Base-by-base conservation (phyloP, 2,329 filamentous ascomycete genomes). In the Ilyonectria robusta region DNA sequence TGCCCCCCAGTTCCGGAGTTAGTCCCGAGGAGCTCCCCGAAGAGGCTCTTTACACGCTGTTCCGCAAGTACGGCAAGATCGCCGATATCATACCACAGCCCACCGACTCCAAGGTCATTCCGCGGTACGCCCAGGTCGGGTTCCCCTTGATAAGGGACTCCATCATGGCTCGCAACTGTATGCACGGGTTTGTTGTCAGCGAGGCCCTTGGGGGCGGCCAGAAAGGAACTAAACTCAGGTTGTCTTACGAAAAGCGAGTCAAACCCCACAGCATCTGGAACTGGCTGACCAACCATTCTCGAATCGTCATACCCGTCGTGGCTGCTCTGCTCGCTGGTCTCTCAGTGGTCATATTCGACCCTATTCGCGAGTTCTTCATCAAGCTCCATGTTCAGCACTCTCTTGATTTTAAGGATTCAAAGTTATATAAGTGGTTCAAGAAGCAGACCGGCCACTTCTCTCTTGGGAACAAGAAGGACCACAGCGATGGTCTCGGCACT, bases 351-450 rank as follows among this genome's bases (percentile, higher is more conserved):
- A 86, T 98, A 8, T 98, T 99, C 76, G 96, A 99, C 74, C 96
- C 96, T 0, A 95, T 99, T 65, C 90, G 96, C 50, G 95, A 94
- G 0, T 96, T 97, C 77, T 98, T 97, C 75, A 93, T 98, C 81
- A 94, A 94, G 76, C 87, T 92, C 4, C 94, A 97, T 78, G 91
- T 99, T 57, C 94, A 94, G 35, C 88, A 91, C 53, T 90, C 91
- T 0, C 89, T 96, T 67, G 89, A 93, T 64, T 84, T 96, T 35
- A 90, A 89, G 50, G 91, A 96, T 68, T 95, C 91, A 75, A 86
- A 83, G 53, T 76, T 95, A 17, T 93, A 94, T 80, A 89, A 91
- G 67, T 97, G 94, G 95, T 88, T 98, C 77, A 92, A 92, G 77
- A 79, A 80, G 21, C 80, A 80, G 61, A 78, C 88, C 0, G 91